Evolutionary conservation across 2,329 filamentous ascomycete species (phyloP).

Genomic region (Bretziella fagacearum): DNA sequence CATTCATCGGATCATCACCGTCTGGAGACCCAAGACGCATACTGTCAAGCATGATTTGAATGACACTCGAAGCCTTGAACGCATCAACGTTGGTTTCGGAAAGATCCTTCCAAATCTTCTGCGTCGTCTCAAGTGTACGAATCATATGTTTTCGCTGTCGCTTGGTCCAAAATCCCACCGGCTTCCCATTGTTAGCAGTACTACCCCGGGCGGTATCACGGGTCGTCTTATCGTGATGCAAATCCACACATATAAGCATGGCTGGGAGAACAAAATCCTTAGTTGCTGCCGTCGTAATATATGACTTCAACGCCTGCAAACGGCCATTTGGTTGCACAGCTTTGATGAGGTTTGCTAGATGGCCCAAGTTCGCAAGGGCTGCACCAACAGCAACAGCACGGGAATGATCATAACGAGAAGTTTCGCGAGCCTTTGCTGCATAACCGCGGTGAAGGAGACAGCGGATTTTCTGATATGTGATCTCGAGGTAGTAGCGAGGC

Average conservation of each 20-base stretch:
- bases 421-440: slow-evolving; percentile 58
- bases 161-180: slow-evolving; percentile 29
- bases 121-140: slow-evolving; percentile 50
- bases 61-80: slow-evolving; percentile 63
- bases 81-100: slow-evolving; percentile 72
- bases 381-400: slow-evolving; percentile 72
- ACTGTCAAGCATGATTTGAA: slow-evolving; percentile 75
- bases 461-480: slow-evolving; percentile 75
- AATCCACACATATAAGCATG: slow-evolving; percentile 68
- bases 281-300: slow-evolving; percentile 60
- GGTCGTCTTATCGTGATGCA: slow-evolving; percentile 36
- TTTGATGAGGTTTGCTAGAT: slow-evolving; percentile 56
- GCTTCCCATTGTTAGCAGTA: background rate
- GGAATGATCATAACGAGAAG: slow-evolving; percentile 68
- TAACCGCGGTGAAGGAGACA: slow-evolving; percentile 83
- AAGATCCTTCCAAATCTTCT: slow-evolving; percentile 63
- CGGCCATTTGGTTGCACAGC: slow-evolving; percentile 59
- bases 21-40: slow-evolving; percentile 24
- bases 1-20: background rate
- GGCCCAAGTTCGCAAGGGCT: slow-evolving; percentile 62
- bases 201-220: slow-evolving; percentile 29
- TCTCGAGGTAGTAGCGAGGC: slow-evolving; percentile 67
- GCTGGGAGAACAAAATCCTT: slow-evolving; percentile 76
- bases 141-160: slow-evolving; percentile 60
- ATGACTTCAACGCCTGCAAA: slow-evolving; percentile 58